phyloP scores from a whole-genome alignment of 2,329 filamentous ascomycete species.

The Leptographium flavum region DNA sequence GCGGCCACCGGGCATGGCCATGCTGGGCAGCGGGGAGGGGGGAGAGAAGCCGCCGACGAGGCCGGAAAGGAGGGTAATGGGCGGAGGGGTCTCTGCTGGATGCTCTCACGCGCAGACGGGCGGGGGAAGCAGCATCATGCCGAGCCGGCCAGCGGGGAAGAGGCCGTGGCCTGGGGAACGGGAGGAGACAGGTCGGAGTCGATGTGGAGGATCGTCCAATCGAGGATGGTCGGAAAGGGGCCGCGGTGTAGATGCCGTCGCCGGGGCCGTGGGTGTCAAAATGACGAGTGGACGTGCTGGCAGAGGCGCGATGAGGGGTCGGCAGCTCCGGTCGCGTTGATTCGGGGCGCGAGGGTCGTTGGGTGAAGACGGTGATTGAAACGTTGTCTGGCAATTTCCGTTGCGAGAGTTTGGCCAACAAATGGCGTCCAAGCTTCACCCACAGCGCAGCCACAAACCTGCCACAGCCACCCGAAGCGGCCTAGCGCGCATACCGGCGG shows the following conservation, averaged over 20 bases:
- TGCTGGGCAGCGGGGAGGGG: slow-evolving; percentile 7
- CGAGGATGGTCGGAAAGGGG: too few species aligned
- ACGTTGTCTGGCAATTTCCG: neutral
- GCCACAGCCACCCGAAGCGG: neutral
- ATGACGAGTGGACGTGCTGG: neutral
- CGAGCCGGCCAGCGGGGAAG: neutral
- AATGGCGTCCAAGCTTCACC: neutral
- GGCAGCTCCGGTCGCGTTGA: neutral
- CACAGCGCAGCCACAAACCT: neutral
- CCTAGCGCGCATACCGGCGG: neutral
- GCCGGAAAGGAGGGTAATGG: neutral
- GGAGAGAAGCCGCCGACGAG: neutral
- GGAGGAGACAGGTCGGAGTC: neutral
- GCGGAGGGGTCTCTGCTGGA: too few species aligned
- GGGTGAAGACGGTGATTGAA: neutral
- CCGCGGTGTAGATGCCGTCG: too few species aligned
- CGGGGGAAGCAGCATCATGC: neutral
- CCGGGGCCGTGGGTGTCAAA: too few species aligned
- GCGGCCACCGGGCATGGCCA: slow-evolving; percentile 20
- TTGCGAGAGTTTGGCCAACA: neutral
- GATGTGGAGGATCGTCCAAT: neutral
- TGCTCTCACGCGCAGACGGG: neutral
- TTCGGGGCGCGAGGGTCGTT: neutral
- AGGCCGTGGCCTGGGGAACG: neutral
- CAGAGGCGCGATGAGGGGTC: neutral